These are phyloP conservation scores for Dacryopinax spathularia DNA, from an alignment of 768 basidiomycete species.

Conservation along the genomic window DNA sequence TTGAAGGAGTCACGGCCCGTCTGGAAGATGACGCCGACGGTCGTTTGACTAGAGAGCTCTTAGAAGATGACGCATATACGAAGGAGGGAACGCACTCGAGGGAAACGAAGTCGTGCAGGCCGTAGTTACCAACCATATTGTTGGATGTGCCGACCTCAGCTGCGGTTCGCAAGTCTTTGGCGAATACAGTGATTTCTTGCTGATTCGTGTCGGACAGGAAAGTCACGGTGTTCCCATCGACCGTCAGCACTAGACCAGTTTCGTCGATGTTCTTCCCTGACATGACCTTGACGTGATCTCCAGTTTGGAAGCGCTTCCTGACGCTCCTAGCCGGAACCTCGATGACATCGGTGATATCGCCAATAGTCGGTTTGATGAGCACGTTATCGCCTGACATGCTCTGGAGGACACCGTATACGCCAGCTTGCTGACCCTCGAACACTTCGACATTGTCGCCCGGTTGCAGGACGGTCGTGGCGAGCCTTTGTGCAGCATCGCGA, in stretches of 20 bases:
- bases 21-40: constrained; percentile 94
- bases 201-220: constrained; percentile 95
- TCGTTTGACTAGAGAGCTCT: constrained; percentile 51
- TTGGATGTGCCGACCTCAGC: constrained; percentile 91
- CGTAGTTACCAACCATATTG: constrained; percentile 83
- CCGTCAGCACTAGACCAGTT: constrained; percentile 88
- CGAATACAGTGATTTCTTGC: constrained; percentile 95
- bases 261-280: constrained; percentile 87
- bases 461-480: constrained; percentile 85
- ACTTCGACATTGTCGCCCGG: constrained; percentile 97
- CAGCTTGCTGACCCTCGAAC: constrained; percentile 90
- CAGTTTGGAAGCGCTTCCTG: constrained; percentile 86
- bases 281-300: constrained; percentile 99
- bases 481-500: constrained; percentile 80
- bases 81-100: constrained; percentile 56
- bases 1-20: constrained; percentile 93
- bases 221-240: constrained; percentile 80
- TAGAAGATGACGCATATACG: not conserved
- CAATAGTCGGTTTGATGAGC: constrained; percentile 59
- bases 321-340: constrained; percentile 80
- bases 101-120: constrained; percentile 91
- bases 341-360: constrained; percentile 76
- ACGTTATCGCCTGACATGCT: constrained; percentile 80
- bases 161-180: constrained; percentile 91
- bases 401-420: constrained; percentile 83